Evolutionary conservation across 345 rosid species (phyloP).

Genomic region (Lepidium africanum): DNA sequence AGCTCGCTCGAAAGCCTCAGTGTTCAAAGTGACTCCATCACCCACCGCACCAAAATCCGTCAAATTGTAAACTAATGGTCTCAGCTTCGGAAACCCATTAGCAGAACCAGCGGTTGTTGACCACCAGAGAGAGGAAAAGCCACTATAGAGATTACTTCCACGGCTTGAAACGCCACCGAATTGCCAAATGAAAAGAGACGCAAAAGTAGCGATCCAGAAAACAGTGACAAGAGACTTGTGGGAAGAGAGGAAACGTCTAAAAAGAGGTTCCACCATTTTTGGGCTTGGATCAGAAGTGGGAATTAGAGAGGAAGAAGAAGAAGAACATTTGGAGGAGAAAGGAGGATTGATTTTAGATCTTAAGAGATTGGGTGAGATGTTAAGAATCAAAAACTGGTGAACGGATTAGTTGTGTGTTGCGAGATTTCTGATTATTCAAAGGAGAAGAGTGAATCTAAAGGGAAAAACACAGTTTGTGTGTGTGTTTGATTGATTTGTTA

Average conservation of each 20-base stretch:
- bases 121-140: conserved; percentile 36
- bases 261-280: conserved; percentile 54
- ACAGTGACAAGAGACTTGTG: conserved; percentile 70
- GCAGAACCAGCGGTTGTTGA: conserved; percentile 16
- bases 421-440: not conserved
- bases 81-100: conserved; percentile 31
- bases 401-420: not conserved
- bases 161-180: conserved; percentile 29
- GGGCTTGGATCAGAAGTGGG: not conserved
- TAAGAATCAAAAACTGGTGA: conserved; percentile 1
- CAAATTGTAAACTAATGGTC: conserved; percentile 59
- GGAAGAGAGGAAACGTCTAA: conserved; percentile 57
- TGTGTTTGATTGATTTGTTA: not conserved
- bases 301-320: not conserved
- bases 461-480: not conserved
- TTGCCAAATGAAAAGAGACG: conserved; percentile 77
- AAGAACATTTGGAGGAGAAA: not conserved
- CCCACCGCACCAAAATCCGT: conserved; percentile 93
- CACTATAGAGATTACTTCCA: conserved; percentile 19
- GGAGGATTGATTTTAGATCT: not conserved
- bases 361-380: conserved; percentile 15
- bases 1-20: conserved; percentile 84
- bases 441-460: conserved; percentile 18
- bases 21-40: conserved; percentile 74
- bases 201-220: conserved; percentile 77